Base-by-base conservation (phyloP, 1,284 basidiomycete species). In the Thecaphora thlaspeos region DNA sequence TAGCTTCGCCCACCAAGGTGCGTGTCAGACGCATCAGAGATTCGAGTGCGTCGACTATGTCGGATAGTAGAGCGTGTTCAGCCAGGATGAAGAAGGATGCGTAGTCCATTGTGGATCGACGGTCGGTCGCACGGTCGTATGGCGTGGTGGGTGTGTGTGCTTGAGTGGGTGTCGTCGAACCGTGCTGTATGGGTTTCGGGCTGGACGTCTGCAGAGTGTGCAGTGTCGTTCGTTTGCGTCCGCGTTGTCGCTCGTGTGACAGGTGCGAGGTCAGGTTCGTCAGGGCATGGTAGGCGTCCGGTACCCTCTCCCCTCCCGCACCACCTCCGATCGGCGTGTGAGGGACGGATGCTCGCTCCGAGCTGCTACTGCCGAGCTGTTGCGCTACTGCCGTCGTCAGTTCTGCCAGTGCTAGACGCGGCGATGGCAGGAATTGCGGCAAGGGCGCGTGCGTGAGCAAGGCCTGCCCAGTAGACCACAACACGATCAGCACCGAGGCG, bases 391-490 rank as follows among this genome's bases (percentile, higher is more conserved):
- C 70, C 23, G 50, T 41, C 2, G 70, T 72, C 11, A 73, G 58
- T 18, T 68, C 70, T 11, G 61, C 53, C 0, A 75, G 50, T 7
- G 81, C 78, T 4, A 77, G 60, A 2, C 79, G 71, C 0, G 81
- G 78, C 0, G 77, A 78, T 4, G 82, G 81, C 0, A 82, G 64
- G 44, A 79, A 81, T 48, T 82, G 82, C 1, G 81, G 82, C 8
- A 82, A 63, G 2, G 81, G 79, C 17, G 73, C 67, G 14, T 79
- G 71, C 0, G 80, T 81, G 19, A 78, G 71, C 59, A 82, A 77
- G 0, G 80, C 77, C 48, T 82, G 81, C 0, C 74, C 76, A 19
- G 76, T 70, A 0, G 80, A 78, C 78, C 80, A 82, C 2, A 82
- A 59, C 28, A 76, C 79, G 41, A 81, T 66, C 17, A 81, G 67